Base-by-base conservation (phyloP, 2,329 filamentous ascomycete species). In the Colletotrichum plurivorum region DNA sequence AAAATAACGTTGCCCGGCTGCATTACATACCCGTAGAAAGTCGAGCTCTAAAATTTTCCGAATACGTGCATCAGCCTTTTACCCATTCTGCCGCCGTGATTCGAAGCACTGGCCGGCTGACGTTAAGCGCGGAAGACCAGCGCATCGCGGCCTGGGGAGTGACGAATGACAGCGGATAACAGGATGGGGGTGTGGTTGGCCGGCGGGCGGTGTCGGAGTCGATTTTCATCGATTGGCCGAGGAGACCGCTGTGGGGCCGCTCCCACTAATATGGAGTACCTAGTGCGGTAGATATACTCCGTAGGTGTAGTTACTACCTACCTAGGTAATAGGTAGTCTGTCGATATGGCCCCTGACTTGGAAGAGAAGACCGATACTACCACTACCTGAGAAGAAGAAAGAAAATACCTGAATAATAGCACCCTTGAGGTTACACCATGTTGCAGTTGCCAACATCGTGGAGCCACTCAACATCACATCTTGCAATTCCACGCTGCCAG, bases 61-160 rank as follows among this genome's bases (percentile, higher is more conserved):
- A 67, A 56, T 62, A 56, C 63, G 57, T 62, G 63, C 51, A 67
- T 61, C 65, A 13, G 65, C 54, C 36, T 53, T 20, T 53, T 22
- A 41, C 41, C 31, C 10, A 31, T 39, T 22, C 39, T 49, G 18
- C 60, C 65, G 46, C 61, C 53, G 41, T 68, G 53, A 36, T 22
- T 18, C 31, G 43, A 46, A 65, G 66, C 55, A 49, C 45, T 45
- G 18, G 62, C 51, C 20, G 45, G 43, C 66, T 69, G 62, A 46
- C 62, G 55, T 66, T 61, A 69, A 51, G 61, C 66, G 62, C 66
- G 31, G 60, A 61, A 56, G 61, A 49, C 49, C 53, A 60, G 62
- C 66, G 49, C 25, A 15, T 60, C 66, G 66, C 49, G 49, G 13
- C 27, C 39, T 51, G 49, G 39, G 63, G 63, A 27, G 36, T 41